Evolutionary conservation across 73 alveolate species (phyloP), one percentile per base, ranked within the genome.

Genomic region (Paramecium caudatum): DNA sequence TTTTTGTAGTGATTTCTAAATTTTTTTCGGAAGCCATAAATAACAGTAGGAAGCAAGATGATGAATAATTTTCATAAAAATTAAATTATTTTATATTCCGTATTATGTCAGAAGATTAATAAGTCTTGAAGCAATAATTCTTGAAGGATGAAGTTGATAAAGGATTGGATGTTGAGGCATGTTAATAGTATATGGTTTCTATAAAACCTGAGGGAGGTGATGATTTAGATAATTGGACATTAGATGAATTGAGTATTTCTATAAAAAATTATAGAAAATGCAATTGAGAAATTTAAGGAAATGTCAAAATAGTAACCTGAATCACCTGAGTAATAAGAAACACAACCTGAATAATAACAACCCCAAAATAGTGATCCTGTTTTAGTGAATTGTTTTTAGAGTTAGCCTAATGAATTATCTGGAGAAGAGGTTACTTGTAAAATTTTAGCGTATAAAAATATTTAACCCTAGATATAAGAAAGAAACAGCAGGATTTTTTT

Each of bases 401-500:
- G 17, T 41, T 3, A 6, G 43, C 62, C 68, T 1, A 74, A 74
- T 41, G 88, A 74, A 74, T 39, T 74, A 39, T 74, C 88, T 16
- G 88, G 33, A 5, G 88, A 39, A 3, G 21, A 30, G 17, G 43
- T 27, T 8, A 16, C 88, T 5, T 34, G 36, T 23, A 74, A 74
- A 25, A 74, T 74, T 21, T 27, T 37, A 32, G 32, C 80, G 80
- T 55, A 55, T 23, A 19, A 1, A 2, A 21, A 27, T 0, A 2
- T 3, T 3, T 55, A 55, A 27, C 25, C 3, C 0, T 55, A 55
- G 68, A 45, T 74, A 74, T 43, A 45, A 74, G 43, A 74, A 74
- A 74, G 62, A 74, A 27, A 43, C 43, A 41, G 88, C 88, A 1
- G 88, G 88, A 2, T 74, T 74, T 68, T 74, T 74, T 74, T 27